Base-by-base conservation (phyloP, 805 yeast genomes). In the Candida qinlingensis region DNA sequence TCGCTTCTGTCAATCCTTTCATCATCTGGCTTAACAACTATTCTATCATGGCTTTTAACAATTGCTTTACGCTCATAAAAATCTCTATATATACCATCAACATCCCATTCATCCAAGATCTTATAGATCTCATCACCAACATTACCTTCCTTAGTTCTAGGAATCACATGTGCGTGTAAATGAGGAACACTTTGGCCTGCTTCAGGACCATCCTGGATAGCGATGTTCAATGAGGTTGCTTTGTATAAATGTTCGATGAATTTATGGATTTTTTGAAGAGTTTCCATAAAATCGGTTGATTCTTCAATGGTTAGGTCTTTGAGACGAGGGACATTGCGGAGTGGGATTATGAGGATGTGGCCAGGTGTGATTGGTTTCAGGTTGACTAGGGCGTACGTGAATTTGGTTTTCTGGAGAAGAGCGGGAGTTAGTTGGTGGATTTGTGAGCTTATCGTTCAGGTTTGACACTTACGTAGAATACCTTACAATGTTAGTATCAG, bases 141-240 rank as follows among this genome's bases (percentile, higher is more conserved):
- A 50, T 81, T 84, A 41, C 73, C 64, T 10, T 64, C 54, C 44
- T 71, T 73, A 62, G 76, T 81, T 38, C 99, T 74, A 6, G 99
- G 99, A 25, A 94, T 90, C 19, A 94, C 69, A 64, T 94, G 99
- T 25, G 96, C 85, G 65, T 94, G 99, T 30, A 92, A 74, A 66
- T 94, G 99, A 5, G 97, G 96, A 3, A 94, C 83, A n/a, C 91
- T 80, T 63, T 94, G 99, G 4, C 99, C 99, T 1, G 97, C 92
- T 44, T 89, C 89, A 0, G 90, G 87, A 0, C 99, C 99, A 63
- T 94, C 99, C 64, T 94, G 99, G 50, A 95, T 88, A 9, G 97
- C 92, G 37, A 94, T 76, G 62, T 95, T 95, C 51, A 90, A 61
- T 1, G 96, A 74, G 56, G 91, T 95, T 2, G 97, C 96, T 35